A percentile compares a stretch with the other conserved stretches of the same genome.
Conservation (phyloP, 2,329 filamentous ascomycete species). For the Aotearoamyces nothofagi region DNA sequence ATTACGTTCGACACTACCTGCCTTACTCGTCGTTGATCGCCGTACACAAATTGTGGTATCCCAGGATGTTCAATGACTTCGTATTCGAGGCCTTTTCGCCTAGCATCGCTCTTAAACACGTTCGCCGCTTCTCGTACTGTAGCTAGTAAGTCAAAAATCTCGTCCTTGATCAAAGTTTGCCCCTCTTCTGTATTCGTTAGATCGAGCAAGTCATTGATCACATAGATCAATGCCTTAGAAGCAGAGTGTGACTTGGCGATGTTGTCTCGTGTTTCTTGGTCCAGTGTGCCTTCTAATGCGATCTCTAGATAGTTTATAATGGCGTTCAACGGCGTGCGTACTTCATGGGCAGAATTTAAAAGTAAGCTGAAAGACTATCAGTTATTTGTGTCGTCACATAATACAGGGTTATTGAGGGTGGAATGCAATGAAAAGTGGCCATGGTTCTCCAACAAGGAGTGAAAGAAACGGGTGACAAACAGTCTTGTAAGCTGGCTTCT, state of each 20-base stretch:
- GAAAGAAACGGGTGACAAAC: too few species aligned
- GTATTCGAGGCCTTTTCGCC: constrained; percentile 60
- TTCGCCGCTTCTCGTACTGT: constrained; percentile 68
- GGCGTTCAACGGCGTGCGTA: constrained; percentile 78
- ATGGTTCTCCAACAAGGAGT: too few species aligned
- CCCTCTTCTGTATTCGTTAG: constrained; percentile 81
- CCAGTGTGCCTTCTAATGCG: constrained; percentile 65
- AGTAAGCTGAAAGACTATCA: too few species aligned
- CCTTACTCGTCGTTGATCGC: constrained; percentile 66
- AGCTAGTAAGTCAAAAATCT: constrained; percentile 55
- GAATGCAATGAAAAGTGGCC: too few species aligned
- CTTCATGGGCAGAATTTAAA: constrained; percentile 83
- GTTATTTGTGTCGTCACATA: too few species aligned
- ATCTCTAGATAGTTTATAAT: constrained; percentile 95
- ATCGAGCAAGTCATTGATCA: constrained; percentile 84
- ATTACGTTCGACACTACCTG: constrained; percentile 73
- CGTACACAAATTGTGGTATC: constrained; percentile 55
- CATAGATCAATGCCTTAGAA: constrained; percentile 83
- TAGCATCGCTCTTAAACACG: constrained; percentile 58
- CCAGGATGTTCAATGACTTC: constrained; percentile 51
- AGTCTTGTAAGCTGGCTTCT: constrained; percentile 68
- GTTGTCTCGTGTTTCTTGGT: constrained; percentile 73
- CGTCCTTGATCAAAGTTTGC: constrained; percentile 62
- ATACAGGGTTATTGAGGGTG: too few species aligned
- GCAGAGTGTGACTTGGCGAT: constrained; percentile 74